A percentile compares a stretch with the other conserved stretches of the same genome.
Evolutionary conservation across 176 grass and related monocot species (phyloP).

Genomic region (Melocanna baccifera): DNA sequence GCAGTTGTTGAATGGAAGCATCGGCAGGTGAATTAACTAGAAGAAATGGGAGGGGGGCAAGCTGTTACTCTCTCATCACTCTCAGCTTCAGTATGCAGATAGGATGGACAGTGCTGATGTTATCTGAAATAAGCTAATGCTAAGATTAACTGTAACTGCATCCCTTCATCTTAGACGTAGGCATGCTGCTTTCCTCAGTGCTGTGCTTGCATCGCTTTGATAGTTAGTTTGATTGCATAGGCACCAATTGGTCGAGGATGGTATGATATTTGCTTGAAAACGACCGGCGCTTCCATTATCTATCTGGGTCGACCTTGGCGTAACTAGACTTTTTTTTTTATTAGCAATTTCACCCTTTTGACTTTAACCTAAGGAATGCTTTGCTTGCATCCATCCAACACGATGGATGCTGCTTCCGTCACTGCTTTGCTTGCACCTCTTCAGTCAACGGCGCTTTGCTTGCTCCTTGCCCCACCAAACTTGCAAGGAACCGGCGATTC

Average conservation of each 20-base stretch:
- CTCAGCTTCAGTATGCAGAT: not conserved
- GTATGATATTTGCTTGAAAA: not conserved
- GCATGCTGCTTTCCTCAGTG: not conserved
- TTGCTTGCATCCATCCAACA: not conserved
- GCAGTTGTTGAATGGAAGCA: not conserved
- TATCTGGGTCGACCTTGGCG: not conserved
- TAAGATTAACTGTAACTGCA: not conserved
- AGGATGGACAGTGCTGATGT: not conserved
- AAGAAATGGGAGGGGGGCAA: not conserved
- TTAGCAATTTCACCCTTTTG: not conserved
- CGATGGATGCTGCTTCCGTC: not conserved
- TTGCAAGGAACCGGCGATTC: not conserved
- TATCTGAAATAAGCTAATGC: not conserved
- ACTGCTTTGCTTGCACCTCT: not conserved
- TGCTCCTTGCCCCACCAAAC: not conserved
- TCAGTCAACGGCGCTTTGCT: not conserved
- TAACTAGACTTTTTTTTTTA: too few species aligned
- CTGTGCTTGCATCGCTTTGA: not conserved
- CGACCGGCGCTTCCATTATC: not conserved
- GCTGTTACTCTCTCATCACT: not conserved
- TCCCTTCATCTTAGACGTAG: not conserved
- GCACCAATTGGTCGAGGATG: not conserved
- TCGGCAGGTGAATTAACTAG: not conserved
- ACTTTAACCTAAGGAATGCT: not conserved
- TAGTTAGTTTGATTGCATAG: not conserved